Evolutionary conservation across 2,329 filamentous ascomycete species (phyloP), one percentile per base, ranked within the genome.

Genomic region (Didymella glomerata): DNA sequence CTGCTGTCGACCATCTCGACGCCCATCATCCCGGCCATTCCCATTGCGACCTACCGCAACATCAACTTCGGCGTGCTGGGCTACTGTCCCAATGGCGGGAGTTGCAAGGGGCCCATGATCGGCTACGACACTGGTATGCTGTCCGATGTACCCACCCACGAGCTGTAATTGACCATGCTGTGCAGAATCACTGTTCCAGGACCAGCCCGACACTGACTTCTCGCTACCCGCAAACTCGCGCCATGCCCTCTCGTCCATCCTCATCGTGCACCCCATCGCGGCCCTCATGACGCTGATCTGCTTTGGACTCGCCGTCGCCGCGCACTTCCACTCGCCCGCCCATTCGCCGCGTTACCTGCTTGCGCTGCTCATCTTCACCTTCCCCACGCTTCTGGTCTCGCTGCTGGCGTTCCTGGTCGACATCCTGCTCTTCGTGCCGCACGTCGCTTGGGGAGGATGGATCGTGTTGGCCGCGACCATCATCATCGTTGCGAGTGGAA

Each of bases 51-150:
- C 51, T 94, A 88, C 73, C 80, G 88, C 41, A 88, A 89, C 69
- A 86, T 91, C 68, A 88, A 88, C 67, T 97, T 96, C 82, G 95
- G 95, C 48, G 93, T 98, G 48, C 94, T 98, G 81, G 95, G 95
- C 25, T 96, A 87, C 71, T 99, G 95, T 78, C 83, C 87, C 65
- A 81, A 79, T 38, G 72, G 78, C 58, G 72, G 78, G 58, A 60
- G 54, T 28, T 98, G 95, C 78, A 91, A 86, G 70, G 81, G 82
- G 40, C 86, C 94, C 65, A 86, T 89, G 74, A 86, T 99, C 69
- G 95, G 94, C 74, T 99, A 98, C 79, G 88, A 90, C 73, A 89
- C 89, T 66, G 85, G 93, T 97, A 82, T 69, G 88, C 84, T 47
- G 47, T 27, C 25, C 32, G 13, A 50, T 40, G 46, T 36, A 58